Base-by-base conservation (phyloP, 192 early-diverging fungal species). In the Gryganskiella cystojenkinii region DNA sequence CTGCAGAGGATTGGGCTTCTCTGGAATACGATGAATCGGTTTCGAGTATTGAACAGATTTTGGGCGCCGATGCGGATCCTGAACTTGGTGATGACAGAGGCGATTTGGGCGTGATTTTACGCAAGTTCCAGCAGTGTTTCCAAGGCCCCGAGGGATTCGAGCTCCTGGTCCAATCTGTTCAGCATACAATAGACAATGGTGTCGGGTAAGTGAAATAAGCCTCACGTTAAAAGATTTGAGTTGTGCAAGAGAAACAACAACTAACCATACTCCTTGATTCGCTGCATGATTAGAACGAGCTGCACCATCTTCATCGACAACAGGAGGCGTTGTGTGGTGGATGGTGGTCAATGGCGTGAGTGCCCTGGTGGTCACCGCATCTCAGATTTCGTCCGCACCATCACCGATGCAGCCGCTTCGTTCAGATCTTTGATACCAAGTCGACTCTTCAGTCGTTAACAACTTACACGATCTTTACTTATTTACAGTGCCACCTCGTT, bases 241-340 rank as follows among this genome's bases (percentile, higher is more conserved):
- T 31, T 54, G 5, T 49, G 14, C 51, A 1, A 14, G 19, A 19
- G 22, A 37, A 37, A 30, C 8, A 27, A 30, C 8, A 24, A 14
- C 52, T 35, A 24, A 27, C 10, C 7, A 25, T 28, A 3, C 13
- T 14, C 27, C 9, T 2, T 45, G 17, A 43, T 56, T 27, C 54
- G 40, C 40, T 49, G 10, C 28, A n/a, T 6, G 17, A 46, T 37
- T 59, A 78, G 74, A 25, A 69, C 74, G 14, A 90, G 88, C 64
- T 90, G 89, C 30, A 91, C 90, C 2, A 81, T 92, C 30, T 86
- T 78, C 65, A 83, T 92, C 28, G 65, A 87, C 37, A 81, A 86
- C 30, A 85, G 85, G 70, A 79, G 56, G 35, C 72, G 87, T 15
- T 92, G 91, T 71, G 85, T 91, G 2, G 70, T 86, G 28, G 91